Evolutionary conservation across 148 eudicot genomes (phyloP), one percentile per base, ranked within the genome.

Genomic region (Suaeda aralocaspica): DNA sequence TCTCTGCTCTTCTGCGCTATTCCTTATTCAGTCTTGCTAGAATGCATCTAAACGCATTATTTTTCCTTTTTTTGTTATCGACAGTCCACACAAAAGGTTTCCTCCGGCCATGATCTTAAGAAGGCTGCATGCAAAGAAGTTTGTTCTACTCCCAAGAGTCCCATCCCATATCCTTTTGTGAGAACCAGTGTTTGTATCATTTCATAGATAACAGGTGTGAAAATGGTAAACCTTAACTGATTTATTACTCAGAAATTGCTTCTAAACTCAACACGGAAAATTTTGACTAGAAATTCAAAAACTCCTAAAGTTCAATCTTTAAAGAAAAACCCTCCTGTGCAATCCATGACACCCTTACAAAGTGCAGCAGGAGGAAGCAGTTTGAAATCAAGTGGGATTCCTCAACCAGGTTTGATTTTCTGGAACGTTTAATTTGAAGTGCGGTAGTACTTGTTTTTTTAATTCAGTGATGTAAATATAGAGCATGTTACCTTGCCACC

Each of bases 211-310:
- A 31, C 2, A 51, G 61, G 50, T 44, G 65, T 33, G 28, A 24
- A 39, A 39, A 26, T 57, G 12, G 60, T 33, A 50, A 69, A 48
- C 83, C 96, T 93, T 91, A 80, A 89, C 84, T 57, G 58, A 49
- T 66, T 53, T 76, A 56, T 56, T 68, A 93, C 91, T 64, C 83
- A 89, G 69, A 91, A 91, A 76, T 84, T 93, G 84, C 82, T 88
- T 74, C 77, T 84, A 71, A 86, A 66, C 77, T 51, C 80, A 74
- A 73, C 77, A 30, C 19, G 52, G 19, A 81, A 82, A 80, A 49
- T 73, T 71, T 75, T 75, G 57, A 62, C 73, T 22, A 80, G 85
- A 69, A 87, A 83, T 64, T 87, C 86, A 51, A 89, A 91, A 77
- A 79, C 87, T 71, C 88, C 89, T 49, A 91, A 78, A 80, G 44